Evolutionary conservation across 139 green algal genomes (phyloP), one percentile per base, ranked within the genome.

Genomic region (Chlorella sp.): DNA sequence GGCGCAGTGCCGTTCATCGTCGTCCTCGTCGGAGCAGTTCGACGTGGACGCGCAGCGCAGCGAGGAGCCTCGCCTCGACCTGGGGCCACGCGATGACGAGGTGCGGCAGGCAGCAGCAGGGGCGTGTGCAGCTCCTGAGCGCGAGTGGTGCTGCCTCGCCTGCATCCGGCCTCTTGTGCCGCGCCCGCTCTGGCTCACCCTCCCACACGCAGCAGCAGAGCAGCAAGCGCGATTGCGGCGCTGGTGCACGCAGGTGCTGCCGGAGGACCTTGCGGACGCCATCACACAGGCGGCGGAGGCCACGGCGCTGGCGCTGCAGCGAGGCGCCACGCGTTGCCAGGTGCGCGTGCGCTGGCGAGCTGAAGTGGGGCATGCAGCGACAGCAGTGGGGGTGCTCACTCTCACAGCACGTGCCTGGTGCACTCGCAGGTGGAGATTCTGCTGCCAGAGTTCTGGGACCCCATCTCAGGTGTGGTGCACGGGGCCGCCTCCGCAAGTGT

Each of bases 381-480:
- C 35, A 51, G 35, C 20, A 6, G 20, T 30, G 30, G 49, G 2
- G 3, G 10, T 67, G 30, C 32, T 67, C 30, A 26, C 30, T 65
- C 31, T 50, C 4, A 32, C 67, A 33, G 2, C 22, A 67, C 32
- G 32, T 33, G 20, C 22, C 2, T 24, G 23, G 5, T 22, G 2
- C 2, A 49, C 33, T 35, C 31, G 49, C 74, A 91, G 82, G 92
- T 96, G 2, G 94, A 98, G 82, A 84, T 98, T 17, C 79, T 96
- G 62, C 70, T 98, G 49, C 89, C 91, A 6, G 93, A 97, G 77
- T 94, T 97, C 62, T 98, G 92, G 92, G 88, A 94, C 75, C 87
- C 86, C 33, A 76, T 80, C 30, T 88, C 75, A 24, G 79, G 70
- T 69, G 50, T 64, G 59, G 4, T 68, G 27, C 62, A 68, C 31